Base-by-base conservation (phyloP, 1,139 yeast species). In the Taiozyma sp. region DNA sequence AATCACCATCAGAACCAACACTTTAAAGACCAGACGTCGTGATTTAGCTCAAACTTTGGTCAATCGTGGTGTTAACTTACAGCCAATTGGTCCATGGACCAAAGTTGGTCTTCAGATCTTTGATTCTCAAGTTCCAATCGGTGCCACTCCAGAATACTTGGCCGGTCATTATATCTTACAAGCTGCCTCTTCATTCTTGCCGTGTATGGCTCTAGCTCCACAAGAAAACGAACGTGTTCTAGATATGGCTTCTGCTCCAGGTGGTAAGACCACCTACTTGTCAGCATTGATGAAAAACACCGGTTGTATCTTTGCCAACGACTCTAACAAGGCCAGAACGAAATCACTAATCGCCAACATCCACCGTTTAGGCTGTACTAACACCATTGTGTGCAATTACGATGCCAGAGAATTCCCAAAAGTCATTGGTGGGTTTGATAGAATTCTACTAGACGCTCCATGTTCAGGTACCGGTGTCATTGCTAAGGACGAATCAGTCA, bases 161-260 rank as follows among this genome's bases (percentile, higher is more conserved):
- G 96, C 98, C 14, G 99, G 99, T 64, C 96, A 93, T 66, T 95
- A 95, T 72, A 95, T 95, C 58, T 75, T 95, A 62, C 99, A 95
- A 71, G 99, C 99, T 42, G 99, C 99, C 30, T 91, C 98, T 7
- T 91, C 98, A 6, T 93, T 93, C 70, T 75, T 95, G 65, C 99
- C 99, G 11, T 97, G 91, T 22, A 88, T 95, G 91, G 99, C 99
- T 0, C 75, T 95, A 61, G 95, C 85, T 56, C 99, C 99, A 21
- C 95, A 90, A 68, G 97, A 90, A 69, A 84, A 88, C 66, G 99
- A 95, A 71, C 84, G 99, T 65, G 77, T 95, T 46, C 76, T 95
- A 58, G 99, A 95, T 73, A 95, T 95, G 99, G 99, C 99, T 43
- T 96, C 99, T 53, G 98, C 99, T 22, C 99, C 99, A 59, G 99